Evolutionary conservation across 2,329 filamentous ascomycete genomes (phyloP), one percentile per base, ranked within the genome.

Genomic region (Ceratocystis colombiana): DNA sequence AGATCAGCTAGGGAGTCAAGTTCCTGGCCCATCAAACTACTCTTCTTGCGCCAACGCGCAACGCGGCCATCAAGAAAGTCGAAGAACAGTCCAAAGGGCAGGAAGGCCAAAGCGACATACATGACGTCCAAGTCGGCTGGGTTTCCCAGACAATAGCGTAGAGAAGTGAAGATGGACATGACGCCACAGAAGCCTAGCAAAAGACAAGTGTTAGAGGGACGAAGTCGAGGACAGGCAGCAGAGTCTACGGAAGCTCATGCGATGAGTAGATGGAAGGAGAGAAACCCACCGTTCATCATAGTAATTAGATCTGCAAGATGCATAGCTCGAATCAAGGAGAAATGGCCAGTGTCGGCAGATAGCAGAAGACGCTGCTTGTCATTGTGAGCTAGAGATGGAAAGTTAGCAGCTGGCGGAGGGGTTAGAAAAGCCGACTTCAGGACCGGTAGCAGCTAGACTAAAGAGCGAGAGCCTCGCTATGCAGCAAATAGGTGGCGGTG

Each of bases 1-100:
- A 99, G 76, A 75, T 99, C 94, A 66, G 94, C 94, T 61, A 99
- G 81, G 5, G 93, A 97, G 76, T 99, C 94, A 66, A 99, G 80
- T 77, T 99, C 94, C 76, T 96, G 93, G 12, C 94, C 94, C 93
- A 99, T 97, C 74, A 99, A 80, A 72, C 89, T 95, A 72, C 90
- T 94, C 86, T 96, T 99, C 78, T 90, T 88, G 75, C 94, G 86
- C 94, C 94, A 97, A 70, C 94, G 83, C 69, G 94, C 94, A 66
- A 99, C 92, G 74, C 92, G 94, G 73, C 94, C 94, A 76, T 99
- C 94, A 82, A 97, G 90, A 74, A 96, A 95, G 76, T 99, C 94
- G 76, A 97, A 97, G 79, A 97, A 96, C 12, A 97, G 80, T 4
- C 91, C 92, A 68, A 96, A 89, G 0, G 93, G 93, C 76, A 97